Evolutionary conservation across 192 early-diverging fungal genomes (phyloP).

Genomic region (Podila verticillata): DNA sequence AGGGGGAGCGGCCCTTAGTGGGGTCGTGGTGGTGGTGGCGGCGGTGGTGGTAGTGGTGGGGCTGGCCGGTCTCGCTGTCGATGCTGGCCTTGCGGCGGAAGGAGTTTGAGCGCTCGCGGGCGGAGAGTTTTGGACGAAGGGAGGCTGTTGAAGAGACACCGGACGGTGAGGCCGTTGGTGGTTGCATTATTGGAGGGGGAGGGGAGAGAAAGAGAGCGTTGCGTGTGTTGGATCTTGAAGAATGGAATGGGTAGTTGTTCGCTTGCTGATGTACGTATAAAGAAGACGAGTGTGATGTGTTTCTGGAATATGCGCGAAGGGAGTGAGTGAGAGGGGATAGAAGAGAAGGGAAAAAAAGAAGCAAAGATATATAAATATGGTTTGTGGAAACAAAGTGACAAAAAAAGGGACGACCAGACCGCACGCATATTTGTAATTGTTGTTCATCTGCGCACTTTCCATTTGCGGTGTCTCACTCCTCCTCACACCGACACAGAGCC

Average conservation of each 20-base stretch:
- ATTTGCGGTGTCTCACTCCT: too few species aligned
- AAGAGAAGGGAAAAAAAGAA: background rate
- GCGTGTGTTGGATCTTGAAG: too few species aligned
- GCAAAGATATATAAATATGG: background rate
- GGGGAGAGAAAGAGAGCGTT: too few species aligned
- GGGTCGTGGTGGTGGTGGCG: conserved; percentile 41
- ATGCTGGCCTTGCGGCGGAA: conserved; percentile 34
- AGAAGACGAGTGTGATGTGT: too few species aligned
- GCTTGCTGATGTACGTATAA: too few species aligned
- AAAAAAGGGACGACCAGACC: too few species aligned
- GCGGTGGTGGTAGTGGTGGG: conserved; percentile 41
- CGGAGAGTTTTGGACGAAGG: background rate
- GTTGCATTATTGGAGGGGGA: background rate
- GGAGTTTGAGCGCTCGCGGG: conserved; percentile 27
- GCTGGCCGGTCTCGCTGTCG: conserved; percentile 26
- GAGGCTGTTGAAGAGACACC: background rate
- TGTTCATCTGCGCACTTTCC: too few species aligned
- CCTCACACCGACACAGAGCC: too few species aligned
- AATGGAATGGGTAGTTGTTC: too few species aligned
- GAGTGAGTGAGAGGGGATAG: too few species aligned
- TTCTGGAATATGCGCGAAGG: background rate
- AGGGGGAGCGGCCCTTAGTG: conserved; percentile 31
- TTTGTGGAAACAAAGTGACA: background rate
- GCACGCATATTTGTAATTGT: too few species aligned
- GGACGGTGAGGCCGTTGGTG: background rate